A percentile compares a stretch with the other conserved stretches of the same genome.
phyloP scores from a whole-genome alignment of 768 basidiomycete genomes.

The Rhizopogon sp. region DNA sequence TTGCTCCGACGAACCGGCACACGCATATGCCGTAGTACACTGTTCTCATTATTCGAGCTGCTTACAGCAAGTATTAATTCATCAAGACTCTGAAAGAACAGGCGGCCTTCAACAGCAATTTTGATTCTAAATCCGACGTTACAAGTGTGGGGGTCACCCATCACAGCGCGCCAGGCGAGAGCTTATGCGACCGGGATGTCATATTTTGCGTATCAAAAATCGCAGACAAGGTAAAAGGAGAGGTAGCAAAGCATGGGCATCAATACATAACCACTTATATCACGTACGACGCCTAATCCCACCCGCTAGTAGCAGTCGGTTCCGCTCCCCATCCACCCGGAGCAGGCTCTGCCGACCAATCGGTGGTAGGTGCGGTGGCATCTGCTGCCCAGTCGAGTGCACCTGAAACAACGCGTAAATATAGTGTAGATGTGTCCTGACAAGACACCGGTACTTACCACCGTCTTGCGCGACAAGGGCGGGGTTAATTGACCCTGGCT shows the following conservation, averaged over 20 bases:
- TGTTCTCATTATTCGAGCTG: too few species aligned
- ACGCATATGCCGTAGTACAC: too few species aligned
- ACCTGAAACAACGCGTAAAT: slow-evolving; percentile 30
- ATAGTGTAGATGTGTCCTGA: neutral
- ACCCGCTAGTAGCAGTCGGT: slow-evolving; percentile 17
- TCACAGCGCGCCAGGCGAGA: neutral
- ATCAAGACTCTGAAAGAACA: too few species aligned
- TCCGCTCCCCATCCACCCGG: slow-evolving; percentile 33
- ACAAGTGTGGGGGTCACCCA: too few species aligned
- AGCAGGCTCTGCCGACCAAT: slow-evolving; percentile 87
- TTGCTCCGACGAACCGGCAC: too few species aligned
- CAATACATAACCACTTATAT: slow-evolving; percentile 8
- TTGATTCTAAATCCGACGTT: too few species aligned
- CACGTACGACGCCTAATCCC: slow-evolving; percentile 18
- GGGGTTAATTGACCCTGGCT: slow-evolving; percentile 73
- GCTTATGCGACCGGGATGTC: slow-evolving; percentile 1
- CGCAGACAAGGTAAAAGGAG: slow-evolving; percentile 12
- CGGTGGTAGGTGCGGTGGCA: slow-evolving; percentile 42
- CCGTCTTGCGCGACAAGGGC: slow-evolving; percentile 62
- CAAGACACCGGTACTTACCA: slow-evolving; percentile 26
- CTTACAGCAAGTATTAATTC: too few species aligned
- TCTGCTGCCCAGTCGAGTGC: slow-evolving; percentile 87
- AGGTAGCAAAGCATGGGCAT: slow-evolving; percentile 14
- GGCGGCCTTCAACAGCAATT: too few species aligned
- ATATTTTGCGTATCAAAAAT: slow-evolving; percentile 17